phyloP scores from a whole-genome alignment of 495 filamentous ascomycete species.

The Penicillium goetzii region DNA sequence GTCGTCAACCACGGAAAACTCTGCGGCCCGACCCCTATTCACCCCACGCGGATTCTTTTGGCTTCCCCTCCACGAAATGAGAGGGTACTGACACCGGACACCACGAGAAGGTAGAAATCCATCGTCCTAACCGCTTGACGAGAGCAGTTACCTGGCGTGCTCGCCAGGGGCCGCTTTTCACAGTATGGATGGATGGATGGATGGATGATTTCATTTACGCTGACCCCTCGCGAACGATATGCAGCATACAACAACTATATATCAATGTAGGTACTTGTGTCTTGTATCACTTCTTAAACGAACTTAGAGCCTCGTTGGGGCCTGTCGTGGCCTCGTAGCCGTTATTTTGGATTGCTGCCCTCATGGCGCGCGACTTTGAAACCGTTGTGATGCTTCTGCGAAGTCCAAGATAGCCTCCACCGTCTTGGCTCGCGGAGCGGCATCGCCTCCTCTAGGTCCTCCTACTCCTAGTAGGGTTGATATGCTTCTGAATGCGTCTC shows the following conservation, averaged over 20 bases:
- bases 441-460: slow-evolving; percentile 33
- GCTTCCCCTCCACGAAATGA: too few relatives aligned
- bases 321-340: slow-evolving; percentile 33
- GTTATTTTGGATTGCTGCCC: slow-evolving; percentile 31
- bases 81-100: too few relatives aligned
- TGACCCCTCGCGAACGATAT: slow-evolving; percentile 8
- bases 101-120: too few relatives aligned
- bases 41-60: too few relatives aligned
- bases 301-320: slow-evolving; percentile 36
- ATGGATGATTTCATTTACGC: slow-evolving; percentile 1
- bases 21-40: too few relatives aligned
- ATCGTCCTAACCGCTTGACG: too few relatives aligned
- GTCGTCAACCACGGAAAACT: too few relatives aligned
- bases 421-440: slow-evolving; percentile 26
- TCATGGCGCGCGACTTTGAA: slow-evolving; percentile 36
- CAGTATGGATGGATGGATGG: too few relatives aligned
- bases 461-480: slow-evolving; percentile 31
- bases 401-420: slow-evolving; percentile 36
- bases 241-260: background rate
- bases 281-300: slow-evolving; percentile 10
- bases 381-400: slow-evolving; percentile 35
- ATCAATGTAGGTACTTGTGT: background rate
- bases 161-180: too few relatives aligned
- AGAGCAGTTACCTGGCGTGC: too few relatives aligned
- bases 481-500: slow-evolving; percentile 31